Conservation (phyloP, 768 basidiomycete genomes). For the Leucocoprinus sp. region DNA sequence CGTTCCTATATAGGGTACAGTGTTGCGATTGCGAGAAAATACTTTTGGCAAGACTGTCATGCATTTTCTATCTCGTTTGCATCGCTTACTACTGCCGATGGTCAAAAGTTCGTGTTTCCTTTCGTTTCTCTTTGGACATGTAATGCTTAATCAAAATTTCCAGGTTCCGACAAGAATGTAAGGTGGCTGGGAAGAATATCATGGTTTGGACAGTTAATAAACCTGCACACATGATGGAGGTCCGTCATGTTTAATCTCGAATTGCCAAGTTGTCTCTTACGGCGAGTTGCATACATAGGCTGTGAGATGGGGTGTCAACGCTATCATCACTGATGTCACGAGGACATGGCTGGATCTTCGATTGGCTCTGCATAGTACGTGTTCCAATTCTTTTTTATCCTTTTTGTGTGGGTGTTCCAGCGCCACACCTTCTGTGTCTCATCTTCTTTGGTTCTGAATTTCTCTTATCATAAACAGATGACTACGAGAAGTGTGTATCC, state of each 20-base stretch:
- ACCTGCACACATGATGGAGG: slow-evolving; percentile 86
- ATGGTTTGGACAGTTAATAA: slow-evolving; percentile 98
- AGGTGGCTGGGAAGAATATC: slow-evolving; percentile 67
- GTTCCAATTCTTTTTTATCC: neutral
- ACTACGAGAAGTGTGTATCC: slow-evolving; percentile 58
- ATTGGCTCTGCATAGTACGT: slow-evolving; percentile 45
- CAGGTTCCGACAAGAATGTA: slow-evolving; percentile 79
- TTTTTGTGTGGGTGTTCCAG: neutral
- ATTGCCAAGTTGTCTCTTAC: neutral
- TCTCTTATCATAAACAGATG: slow-evolving; percentile 29
- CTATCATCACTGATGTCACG: slow-evolving; percentile 73
- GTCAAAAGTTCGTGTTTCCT: slow-evolving; percentile 47
- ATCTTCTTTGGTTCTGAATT: neutral
- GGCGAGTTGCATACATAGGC: slow-evolving; percentile 34
- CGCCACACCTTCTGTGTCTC: neutral
- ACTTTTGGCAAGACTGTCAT: slow-evolving; percentile 84
- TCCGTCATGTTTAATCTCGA: slow-evolving; percentile 21
- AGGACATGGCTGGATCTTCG: slow-evolving; percentile 61
- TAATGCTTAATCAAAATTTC: neutral
- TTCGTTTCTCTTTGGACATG: neutral
- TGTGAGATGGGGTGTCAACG: slow-evolving; percentile 71
- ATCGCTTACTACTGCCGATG: slow-evolving; percentile 62
- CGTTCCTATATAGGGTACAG: slow-evolving; percentile 81
- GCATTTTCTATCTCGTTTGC: slow-evolving; percentile 82
- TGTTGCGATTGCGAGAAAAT: slow-evolving; percentile 63